phyloP scores from a whole-genome alignment of 805 yeast genomes.

The Nakazawaea peltata region DNA sequence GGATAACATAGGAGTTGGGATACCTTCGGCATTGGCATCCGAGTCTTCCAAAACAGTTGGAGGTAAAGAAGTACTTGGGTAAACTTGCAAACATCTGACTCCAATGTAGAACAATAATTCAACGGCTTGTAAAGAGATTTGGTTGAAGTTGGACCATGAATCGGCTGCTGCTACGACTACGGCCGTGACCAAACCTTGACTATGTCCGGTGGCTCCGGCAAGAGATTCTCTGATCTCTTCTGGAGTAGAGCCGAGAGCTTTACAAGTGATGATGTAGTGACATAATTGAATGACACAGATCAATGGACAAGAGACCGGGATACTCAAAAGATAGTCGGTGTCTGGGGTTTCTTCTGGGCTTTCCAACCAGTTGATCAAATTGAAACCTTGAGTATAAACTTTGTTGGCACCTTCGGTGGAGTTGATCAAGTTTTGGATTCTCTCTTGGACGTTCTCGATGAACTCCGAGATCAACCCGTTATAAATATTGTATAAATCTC shows the following conservation, averaged over 20 bases:
- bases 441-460: slow-evolving; percentile 58
- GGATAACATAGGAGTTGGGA: slow-evolving; percentile 96
- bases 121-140: slow-evolving; percentile 67
- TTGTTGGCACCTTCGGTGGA: slow-evolving; percentile 73
- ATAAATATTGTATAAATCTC: slow-evolving; percentile 75
- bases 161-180: slow-evolving; percentile 71
- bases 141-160: slow-evolving; percentile 78
- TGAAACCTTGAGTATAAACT: slow-evolving; percentile 89
- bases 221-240: slow-evolving; percentile 72
- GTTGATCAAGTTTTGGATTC: slow-evolving; percentile 60
- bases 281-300: slow-evolving; percentile 93
- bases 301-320: slow-evolving; percentile 95
- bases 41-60: slow-evolving; percentile 92
- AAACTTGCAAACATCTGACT: slow-evolving; percentile 79
- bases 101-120: slow-evolving; percentile 89
- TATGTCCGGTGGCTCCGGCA: slow-evolving; percentile 79
- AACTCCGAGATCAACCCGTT: slow-evolving; percentile 67
- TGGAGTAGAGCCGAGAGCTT: slow-evolving; percentile 78
- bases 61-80: slow-evolving; percentile 90
- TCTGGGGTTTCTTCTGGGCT: slow-evolving; percentile 84
- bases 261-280: slow-evolving; percentile 85
- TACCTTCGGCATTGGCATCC: slow-evolving; percentile 89
- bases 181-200: slow-evolving; percentile 90
- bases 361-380: slow-evolving; percentile 80
- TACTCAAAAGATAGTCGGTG: slow-evolving; percentile 77